Evolutionary conservation across 1,284 basidiomycete genomes (phyloP).

Genomic region (Cutaneotrichosporon sp.): DNA sequence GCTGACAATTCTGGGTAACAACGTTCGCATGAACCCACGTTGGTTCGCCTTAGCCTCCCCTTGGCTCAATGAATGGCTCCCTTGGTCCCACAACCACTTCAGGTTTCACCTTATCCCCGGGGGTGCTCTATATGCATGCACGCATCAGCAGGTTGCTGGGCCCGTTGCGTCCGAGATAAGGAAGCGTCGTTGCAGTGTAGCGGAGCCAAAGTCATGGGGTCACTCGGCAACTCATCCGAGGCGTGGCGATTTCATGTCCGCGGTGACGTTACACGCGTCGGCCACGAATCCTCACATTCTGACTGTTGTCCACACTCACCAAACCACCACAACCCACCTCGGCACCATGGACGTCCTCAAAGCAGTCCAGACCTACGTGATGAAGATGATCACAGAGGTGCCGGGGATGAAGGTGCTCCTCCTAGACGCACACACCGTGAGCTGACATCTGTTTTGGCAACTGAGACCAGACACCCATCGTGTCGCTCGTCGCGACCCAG

Average conservation of each 20-base stretch:
- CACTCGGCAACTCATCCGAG: too few relatives aligned
- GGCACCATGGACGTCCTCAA: conserved; percentile 84
- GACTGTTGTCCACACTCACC: background rate
- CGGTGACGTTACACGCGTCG: background rate
- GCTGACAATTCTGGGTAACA: too few relatives aligned
- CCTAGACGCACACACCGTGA: conserved; percentile 89
- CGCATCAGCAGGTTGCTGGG: too few relatives aligned
- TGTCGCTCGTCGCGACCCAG: conserved; percentile 91
- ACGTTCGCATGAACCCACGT: too few relatives aligned
- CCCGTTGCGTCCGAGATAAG: too few relatives aligned
- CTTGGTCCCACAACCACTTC: too few relatives aligned
- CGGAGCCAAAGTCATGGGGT: too few relatives aligned
- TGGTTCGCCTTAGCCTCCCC: too few relatives aligned
- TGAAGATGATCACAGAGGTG: conserved; percentile 80
- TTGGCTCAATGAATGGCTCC: too few relatives aligned
- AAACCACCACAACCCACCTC: background rate
- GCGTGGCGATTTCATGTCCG: background rate
- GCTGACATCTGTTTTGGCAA: conserved; percentile 25
- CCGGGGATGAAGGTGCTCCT: conserved; percentile 95
- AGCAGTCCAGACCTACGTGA: conserved; percentile 89
- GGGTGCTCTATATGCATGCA: too few relatives aligned
- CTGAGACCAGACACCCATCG: conserved; percentile 77
- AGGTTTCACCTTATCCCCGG: too few relatives aligned
- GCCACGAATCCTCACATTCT: background rate
- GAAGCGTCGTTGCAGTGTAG: too few relatives aligned